phyloP scores from a whole-genome alignment of 805 yeast species.

The Metschnikowia lachancei region DNA sequence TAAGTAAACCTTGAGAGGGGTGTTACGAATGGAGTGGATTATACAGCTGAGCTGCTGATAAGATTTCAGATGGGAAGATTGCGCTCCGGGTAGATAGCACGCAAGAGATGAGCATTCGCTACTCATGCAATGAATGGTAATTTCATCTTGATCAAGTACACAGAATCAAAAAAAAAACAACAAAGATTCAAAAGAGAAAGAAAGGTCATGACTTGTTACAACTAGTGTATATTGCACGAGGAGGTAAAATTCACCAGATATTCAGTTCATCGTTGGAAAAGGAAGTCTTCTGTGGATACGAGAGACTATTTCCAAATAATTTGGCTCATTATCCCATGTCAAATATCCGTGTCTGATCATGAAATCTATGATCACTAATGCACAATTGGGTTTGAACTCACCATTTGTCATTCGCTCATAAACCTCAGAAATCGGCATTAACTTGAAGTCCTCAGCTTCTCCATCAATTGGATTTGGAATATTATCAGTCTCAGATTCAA shows the following conservation, averaged over 20 bases:
- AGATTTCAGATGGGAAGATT: too few species aligned
- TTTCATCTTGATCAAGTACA: too few species aligned
- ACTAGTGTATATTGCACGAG: neutral
- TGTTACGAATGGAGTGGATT: too few species aligned
- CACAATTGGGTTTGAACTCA: constrained; percentile 90
- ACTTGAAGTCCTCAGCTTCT: constrained; percentile 70
- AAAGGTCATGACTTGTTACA: neutral
- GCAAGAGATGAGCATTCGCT: too few species aligned
- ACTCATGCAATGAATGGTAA: too few species aligned
- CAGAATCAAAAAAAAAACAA: too few species aligned
- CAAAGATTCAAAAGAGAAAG: neutral
- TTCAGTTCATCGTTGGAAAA: constrained; percentile 47
- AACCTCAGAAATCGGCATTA: constrained; percentile 62
- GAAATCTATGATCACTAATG: constrained; percentile 74
- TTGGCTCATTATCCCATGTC: constrained; percentile 62
- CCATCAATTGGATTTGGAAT: constrained; percentile 47
- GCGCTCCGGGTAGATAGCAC: too few species aligned
- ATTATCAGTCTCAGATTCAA: constrained; percentile 40
- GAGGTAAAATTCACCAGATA: neutral
- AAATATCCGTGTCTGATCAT: constrained; percentile 80
- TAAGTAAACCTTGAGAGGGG: too few species aligned
- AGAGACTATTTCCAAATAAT: constrained; percentile 56
- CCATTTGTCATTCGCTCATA: constrained; percentile 45
- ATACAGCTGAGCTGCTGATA: too few species aligned
- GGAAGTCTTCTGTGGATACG: constrained; percentile 70